phyloP scores from a whole-genome alignment of 768 basidiomycete species.

The Rhodotorula kratochvilovae region DNA sequence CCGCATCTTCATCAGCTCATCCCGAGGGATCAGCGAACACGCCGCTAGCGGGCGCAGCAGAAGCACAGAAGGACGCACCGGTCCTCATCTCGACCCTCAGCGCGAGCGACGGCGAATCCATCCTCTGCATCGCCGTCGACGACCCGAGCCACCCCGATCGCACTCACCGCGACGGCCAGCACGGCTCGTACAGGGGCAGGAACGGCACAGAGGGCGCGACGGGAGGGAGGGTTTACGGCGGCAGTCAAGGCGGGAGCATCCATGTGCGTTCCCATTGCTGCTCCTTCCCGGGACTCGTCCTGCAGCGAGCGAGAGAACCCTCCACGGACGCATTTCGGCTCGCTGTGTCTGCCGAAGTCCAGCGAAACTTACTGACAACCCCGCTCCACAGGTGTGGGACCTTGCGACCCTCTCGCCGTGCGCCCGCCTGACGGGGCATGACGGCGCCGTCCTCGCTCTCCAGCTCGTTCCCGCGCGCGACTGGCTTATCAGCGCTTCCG shows the following conservation, averaged over 20 bases:
- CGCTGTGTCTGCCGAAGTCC: no score
- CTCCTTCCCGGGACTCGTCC: background rate
- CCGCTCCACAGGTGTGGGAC: slow-evolving; percentile 45
- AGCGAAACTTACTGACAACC: background rate
- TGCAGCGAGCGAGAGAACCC: no score
- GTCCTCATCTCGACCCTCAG: slow-evolving; percentile 14
- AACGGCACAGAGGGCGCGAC: background rate
- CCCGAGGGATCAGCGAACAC: background rate
- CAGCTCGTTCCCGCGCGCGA: slow-evolving; percentile 46
- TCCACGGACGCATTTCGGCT: background rate
- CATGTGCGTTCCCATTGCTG: slow-evolving; percentile 14
- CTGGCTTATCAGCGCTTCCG: slow-evolving; percentile 50
- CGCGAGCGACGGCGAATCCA: slow-evolving; percentile 19
- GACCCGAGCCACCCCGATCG: background rate
- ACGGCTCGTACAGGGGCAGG: background rate
- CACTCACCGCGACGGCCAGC: background rate
- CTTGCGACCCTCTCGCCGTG: slow-evolving; percentile 43
- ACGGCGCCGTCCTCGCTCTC: slow-evolving; percentile 48
- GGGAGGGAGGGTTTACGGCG: slow-evolving; percentile 19
- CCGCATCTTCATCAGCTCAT: background rate
- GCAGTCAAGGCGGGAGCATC: slow-evolving; percentile 27
- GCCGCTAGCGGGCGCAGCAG: background rate
- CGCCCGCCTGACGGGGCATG: slow-evolving; percentile 46
- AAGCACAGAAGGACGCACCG: background rate
- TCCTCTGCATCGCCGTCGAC: slow-evolving; percentile 25